phyloP scores from a whole-genome alignment of 164 flowering plant genomes.

The Vitis amurensis region DNA sequence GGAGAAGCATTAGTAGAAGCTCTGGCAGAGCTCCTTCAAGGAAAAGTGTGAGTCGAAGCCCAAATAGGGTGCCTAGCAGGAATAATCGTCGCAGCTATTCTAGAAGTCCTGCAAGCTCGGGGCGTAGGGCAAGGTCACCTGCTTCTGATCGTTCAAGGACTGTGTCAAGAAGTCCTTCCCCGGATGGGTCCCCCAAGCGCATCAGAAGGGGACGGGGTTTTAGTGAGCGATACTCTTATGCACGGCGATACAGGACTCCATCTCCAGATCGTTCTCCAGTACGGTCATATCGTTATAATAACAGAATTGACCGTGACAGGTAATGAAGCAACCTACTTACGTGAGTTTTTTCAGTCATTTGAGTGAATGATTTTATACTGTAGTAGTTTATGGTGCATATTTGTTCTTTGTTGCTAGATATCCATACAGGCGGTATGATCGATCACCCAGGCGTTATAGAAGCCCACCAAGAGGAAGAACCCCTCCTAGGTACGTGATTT shows the following conservation, averaged over 20 bases:
- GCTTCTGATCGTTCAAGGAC: conserved; percentile 58
- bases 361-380: background rate
- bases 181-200: conserved; percentile 88
- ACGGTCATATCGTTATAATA: conserved; percentile 70
- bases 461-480: conserved; percentile 87
- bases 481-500: conserved; percentile 70
- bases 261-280: conserved; percentile 88
- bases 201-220: conserved; percentile 94
- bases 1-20: conserved; percentile 50
- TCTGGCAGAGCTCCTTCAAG: conserved; percentile 45
- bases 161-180: conserved; percentile 79
- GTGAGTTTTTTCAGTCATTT: background rate
- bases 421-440: conserved; percentile 68
- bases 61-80: conserved; percentile 51
- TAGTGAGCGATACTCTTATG: conserved; percentile 86
- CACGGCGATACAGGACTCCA: conserved; percentile 88
- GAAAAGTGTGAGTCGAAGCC: conserved; percentile 59
- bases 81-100: conserved; percentile 64
- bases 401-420: conserved; percentile 36
- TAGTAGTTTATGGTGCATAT: background rate
- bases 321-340: conserved; percentile 10
- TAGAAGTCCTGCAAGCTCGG: conserved; percentile 57
- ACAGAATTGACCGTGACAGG: conserved; percentile 79
- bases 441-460: conserved; percentile 86
- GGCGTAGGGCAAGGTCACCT: conserved; percentile 67